These are phyloP conservation scores for Fraxinus greggii DNA, from an alignment of 305 asterid genomes.

Conservation along the genomic window DNA sequence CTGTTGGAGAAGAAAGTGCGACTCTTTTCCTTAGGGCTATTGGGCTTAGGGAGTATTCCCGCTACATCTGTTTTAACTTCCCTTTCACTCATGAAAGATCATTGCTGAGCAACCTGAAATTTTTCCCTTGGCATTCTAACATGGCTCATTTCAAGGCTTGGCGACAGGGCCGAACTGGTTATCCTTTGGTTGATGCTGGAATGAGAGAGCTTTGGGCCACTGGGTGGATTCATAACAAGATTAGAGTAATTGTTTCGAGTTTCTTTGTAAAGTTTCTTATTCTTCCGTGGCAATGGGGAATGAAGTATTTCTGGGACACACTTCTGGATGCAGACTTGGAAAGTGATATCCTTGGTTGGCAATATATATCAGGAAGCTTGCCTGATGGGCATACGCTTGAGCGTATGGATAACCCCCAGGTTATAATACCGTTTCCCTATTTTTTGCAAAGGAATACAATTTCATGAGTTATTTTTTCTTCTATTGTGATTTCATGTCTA, in stretches of 20 bases:
- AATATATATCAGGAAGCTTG: slow-evolving; percentile 84
- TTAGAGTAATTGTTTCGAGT: slow-evolving; percentile 77
- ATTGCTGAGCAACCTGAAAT: slow-evolving; percentile 50
- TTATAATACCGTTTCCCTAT: slow-evolving; percentile 20
- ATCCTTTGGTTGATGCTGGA: slow-evolving; percentile 92
- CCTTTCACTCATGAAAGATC: slow-evolving; percentile 81
- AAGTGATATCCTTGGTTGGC: slow-evolving; percentile 93
- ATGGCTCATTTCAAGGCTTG: slow-evolving; percentile 73
- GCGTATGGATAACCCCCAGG: slow-evolving; percentile 92
- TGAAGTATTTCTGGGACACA: slow-evolving; percentile 97
- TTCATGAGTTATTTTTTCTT: background rate
- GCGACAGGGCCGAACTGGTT: slow-evolving; percentile 95
- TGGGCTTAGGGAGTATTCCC: slow-evolving; percentile 83
- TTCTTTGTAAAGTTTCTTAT: slow-evolving; percentile 84
- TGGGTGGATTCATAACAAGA: slow-evolving; percentile 89
- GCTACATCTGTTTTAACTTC: slow-evolving; percentile 86
- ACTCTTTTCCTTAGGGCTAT: slow-evolving; percentile 55
- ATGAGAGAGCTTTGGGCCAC: slow-evolving; percentile 99
- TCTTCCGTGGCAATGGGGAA: slow-evolving; percentile 98
- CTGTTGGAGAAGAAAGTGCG: slow-evolving; percentile 56
- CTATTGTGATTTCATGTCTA: background rate
- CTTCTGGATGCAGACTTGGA: slow-evolving; percentile 93
- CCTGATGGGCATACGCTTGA: slow-evolving; percentile 93
- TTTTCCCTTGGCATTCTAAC: slow-evolving; percentile 78
- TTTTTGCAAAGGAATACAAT: background rate